Conservation (phyloP, 345 rosid species). For the Eucalyptus polybractea region DNA sequence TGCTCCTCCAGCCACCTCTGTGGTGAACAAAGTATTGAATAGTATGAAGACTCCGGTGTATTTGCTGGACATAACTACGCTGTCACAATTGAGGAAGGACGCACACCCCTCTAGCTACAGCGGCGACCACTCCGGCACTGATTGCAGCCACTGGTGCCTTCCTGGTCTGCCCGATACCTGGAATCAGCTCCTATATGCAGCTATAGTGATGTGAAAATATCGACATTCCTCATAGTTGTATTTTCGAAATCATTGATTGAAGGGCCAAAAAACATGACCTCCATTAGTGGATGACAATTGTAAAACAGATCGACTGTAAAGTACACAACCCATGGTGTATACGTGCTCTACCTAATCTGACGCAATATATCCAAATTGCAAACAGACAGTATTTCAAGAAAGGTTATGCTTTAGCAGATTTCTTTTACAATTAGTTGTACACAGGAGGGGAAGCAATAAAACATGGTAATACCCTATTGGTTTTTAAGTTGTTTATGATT, state of each 20-base stretch:
- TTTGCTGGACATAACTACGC: conserved; percentile 71
- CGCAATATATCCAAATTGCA: neutral
- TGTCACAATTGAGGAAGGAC: conserved; percentile 84
- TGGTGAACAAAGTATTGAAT: conserved; percentile 44
- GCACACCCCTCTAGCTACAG: conserved; percentile 78
- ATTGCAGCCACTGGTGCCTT: conserved; percentile 97
- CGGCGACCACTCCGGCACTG: conserved; percentile 33
- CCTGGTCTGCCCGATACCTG: conserved; percentile 95
- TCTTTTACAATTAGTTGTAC: neutral
- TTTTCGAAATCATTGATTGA: neutral
- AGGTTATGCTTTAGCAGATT: neutral
- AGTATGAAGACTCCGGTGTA: conserved; percentile 48
- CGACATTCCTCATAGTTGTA: neutral
- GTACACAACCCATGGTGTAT: neutral
- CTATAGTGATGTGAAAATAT: conserved; percentile 14
- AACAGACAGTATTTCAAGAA: neutral
- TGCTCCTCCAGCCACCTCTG: conserved; percentile 43
- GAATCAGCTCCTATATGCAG: conserved; percentile 91
- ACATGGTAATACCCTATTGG: neutral
- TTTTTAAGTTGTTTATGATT: neutral
- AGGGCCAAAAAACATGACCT: neutral
- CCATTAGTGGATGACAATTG: neutral
- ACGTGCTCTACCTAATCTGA: neutral
- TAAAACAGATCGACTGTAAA: neutral
- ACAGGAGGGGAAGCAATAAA: neutral